Evolutionary conservation across 73 alveolate genomes (phyloP).

Genomic region (Paraurostyla sp.): DNA sequence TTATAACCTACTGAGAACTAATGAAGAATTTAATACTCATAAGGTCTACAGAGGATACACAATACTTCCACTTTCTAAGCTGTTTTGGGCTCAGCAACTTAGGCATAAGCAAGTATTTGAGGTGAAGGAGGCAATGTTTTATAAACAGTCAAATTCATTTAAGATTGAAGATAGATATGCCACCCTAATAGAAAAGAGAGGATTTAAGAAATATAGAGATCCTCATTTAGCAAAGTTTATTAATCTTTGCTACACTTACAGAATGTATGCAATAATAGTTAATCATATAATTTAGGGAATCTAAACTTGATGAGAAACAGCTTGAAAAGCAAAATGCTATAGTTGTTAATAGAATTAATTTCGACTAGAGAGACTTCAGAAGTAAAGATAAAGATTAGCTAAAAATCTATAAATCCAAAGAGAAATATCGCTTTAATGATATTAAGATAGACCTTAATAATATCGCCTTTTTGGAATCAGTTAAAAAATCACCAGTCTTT

Average conservation of each 20-base stretch:
- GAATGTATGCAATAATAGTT: not conserved
- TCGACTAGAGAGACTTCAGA: conserved; percentile 32
- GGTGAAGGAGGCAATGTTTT: conserved; percentile 38
- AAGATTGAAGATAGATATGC: conserved; percentile 55
- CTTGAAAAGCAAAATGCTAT: not conserved
- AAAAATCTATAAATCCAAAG: conserved; percentile 22
- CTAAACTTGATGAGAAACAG: conserved; percentile 2
- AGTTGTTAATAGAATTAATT: conserved; percentile 22
- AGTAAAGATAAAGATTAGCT: not conserved
- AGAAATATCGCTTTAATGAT: conserved; percentile 48
- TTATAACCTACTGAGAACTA: not conserved
- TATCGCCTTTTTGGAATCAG: not conserved
- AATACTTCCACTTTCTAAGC: conserved; percentile 36
- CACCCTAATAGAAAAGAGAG: conserved; percentile 29
- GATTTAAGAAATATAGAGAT: conserved; percentile 48
- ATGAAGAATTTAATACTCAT: conserved; percentile 19
- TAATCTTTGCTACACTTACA: conserved; percentile 4
- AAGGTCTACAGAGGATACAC: conserved; percentile 44
- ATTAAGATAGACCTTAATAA: conserved; percentile 29
- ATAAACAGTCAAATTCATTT: not conserved
- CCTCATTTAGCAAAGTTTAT: conserved; percentile 10
- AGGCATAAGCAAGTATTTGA: not conserved
- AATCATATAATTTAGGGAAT: not conserved
- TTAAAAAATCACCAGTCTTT: conserved; percentile 20
- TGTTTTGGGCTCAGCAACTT: conserved; percentile 43